Evolutionary conservation across 139 green algal genomes (phyloP).

Genomic region (Zygnema circumcarinatum): DNA sequence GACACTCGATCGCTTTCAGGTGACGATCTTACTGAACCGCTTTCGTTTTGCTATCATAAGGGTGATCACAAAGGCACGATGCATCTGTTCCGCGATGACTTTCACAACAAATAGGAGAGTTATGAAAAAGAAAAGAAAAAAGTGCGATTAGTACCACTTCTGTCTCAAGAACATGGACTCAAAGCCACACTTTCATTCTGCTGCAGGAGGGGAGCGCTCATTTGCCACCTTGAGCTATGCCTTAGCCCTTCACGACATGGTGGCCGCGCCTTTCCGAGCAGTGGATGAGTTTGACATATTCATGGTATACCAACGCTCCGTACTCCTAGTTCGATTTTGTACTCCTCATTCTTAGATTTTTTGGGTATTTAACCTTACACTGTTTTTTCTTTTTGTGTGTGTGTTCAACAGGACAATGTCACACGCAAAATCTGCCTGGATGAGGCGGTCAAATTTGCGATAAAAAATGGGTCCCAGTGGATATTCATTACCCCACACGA

Average conservation of each 20-base stretch:
- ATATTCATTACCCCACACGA: conserved; percentile 61
- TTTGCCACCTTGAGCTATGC: conserved; percentile 89
- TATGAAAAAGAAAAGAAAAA: no score
- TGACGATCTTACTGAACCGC: neutral
- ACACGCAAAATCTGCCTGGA: conserved; percentile 57
- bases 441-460: conserved; percentile 39
- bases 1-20: conserved; percentile 28
- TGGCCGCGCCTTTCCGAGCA: conserved; percentile 80
- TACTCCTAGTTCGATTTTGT: neutral
- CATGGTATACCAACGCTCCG: conserved; percentile 65
- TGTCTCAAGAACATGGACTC: no score
- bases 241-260: conserved; percentile 80
- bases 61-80: no score
- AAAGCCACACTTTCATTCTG: neutral
- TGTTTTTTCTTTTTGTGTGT: neutral
- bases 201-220: conserved; percentile 83
- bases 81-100: no score
- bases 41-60: neutral
- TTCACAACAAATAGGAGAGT: no score
- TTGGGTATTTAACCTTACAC: conserved; percentile 1
- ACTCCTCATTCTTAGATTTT: neutral
- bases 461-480: conserved; percentile 47
- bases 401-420: conserved; percentile 38
- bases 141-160: no score
- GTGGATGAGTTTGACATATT: conserved; percentile 92